Percentiles rank a stretch among this genome's conserved stretches.
phyloP scores from a whole-genome alignment of 148 eudicot species.

The Amaranthus cruentus region DNA sequence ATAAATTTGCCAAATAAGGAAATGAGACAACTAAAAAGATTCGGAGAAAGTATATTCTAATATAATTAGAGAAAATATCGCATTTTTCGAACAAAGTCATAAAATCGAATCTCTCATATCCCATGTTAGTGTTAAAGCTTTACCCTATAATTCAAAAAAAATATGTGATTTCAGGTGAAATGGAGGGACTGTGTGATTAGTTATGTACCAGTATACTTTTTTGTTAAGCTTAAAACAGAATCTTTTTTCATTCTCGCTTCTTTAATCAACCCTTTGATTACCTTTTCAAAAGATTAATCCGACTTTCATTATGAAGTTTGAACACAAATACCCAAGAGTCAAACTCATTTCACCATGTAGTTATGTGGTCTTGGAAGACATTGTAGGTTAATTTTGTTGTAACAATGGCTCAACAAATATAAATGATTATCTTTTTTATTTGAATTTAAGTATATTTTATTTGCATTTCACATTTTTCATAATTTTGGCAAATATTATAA shows the following conservation, averaged over 20 bases:
- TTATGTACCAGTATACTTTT: background rate
- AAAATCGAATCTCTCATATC: too few relatives aligned
- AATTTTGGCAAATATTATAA: too few relatives aligned
- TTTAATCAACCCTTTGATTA: background rate
- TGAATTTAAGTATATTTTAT: background rate
- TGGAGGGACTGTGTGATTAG: background rate
- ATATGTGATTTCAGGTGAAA: slow-evolving; percentile 22
- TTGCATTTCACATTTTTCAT: too few relatives aligned
- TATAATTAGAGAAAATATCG: too few relatives aligned
- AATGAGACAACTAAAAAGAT: too few relatives aligned
- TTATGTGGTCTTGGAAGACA: slow-evolving; percentile 24
- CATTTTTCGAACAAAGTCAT: too few relatives aligned
- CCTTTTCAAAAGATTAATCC: slow-evolving; percentile 5
- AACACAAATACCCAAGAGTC: slow-evolving; percentile 27
- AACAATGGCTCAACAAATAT: too few relatives aligned
- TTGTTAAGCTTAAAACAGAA: background rate
- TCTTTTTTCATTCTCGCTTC: background rate
- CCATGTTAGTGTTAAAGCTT: too few relatives aligned
- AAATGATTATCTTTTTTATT: background rate
- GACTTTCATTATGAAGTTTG: slow-evolving; percentile 34
- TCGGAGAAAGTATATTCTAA: too few relatives aligned
- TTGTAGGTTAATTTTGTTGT: slow-evolving; percentile 5
- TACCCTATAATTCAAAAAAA: background rate
- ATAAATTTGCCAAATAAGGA: too few relatives aligned
- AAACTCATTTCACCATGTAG: slow-evolving; percentile 21